Base-by-base conservation (phyloP, 1,284 basidiomycete species). In the Calocybe gambosa region DNA sequence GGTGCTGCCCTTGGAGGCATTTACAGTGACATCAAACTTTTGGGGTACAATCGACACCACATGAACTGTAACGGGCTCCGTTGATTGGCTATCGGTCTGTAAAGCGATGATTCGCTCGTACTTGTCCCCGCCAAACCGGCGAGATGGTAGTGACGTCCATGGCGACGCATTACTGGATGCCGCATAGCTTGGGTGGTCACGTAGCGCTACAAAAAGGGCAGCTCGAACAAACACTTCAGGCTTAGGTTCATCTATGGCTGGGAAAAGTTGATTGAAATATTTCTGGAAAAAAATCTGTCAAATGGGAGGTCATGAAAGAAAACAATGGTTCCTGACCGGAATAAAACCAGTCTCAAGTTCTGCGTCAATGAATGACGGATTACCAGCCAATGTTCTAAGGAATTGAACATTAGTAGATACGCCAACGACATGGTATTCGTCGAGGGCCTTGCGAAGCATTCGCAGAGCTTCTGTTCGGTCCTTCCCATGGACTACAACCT, bases 281-380 rank as follows among this genome's bases (percentile, higher is more conserved):
- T 89, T 89, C 89, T 91, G 49, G 23, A 21, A 10, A 9, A 41
- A 39, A 46, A 49, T 26, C 50, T 23, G 4, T 50, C 13, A 44
- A 31, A 46, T 31, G n/a, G 10, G 26, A 26, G 2, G n/a, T 31
- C 39, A 34, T 34, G 6, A 19, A 19, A 34, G 5, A 51, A 21
- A 42, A 15, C 31, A 19, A 36, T 44, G 23, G 35, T 15, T 42
- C 21, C 35, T 19, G 59, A 89, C 89, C 25, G 80, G 75, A 58
- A 97, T 94, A 60, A 96, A 97, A 1, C 91, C 92, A 6, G 93
- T 96, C 64, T 96, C 93, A 4, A 97, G 80, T 47, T 93, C 81
- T n/a, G 77, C 90, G 25, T 74, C 69, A 15, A 88, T 74, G 59
- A 97, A 96, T 4, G 83, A 77, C 23, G 74, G 61, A 61, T 96